These are phyloP conservation scores for Apiospora malaysiana DNA, from an alignment of 2,329 filamentous ascomycete genomes.

Conservation along the genomic window DNA sequence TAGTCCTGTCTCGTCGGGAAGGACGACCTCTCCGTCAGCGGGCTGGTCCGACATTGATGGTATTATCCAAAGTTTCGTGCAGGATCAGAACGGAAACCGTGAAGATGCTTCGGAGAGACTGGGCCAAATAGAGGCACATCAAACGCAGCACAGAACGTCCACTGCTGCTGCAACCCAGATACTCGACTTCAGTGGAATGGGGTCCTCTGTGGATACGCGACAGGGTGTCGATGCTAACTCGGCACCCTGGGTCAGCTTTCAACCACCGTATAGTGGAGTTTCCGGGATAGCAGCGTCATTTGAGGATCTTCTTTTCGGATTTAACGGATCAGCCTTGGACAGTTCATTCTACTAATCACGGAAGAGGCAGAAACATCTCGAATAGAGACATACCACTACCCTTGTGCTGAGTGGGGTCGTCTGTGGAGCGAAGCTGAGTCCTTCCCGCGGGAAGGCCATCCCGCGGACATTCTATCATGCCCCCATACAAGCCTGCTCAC, in stretches of 20 bases:
- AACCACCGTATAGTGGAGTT: not conserved
- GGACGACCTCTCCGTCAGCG: not conserved
- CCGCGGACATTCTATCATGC: not conserved
- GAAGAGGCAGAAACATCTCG: not conserved
- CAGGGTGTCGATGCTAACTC: not conserved
- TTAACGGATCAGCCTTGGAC: constrained; percentile 9
- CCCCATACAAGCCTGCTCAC: not conserved
- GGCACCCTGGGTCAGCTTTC: not conserved
- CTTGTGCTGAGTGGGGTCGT: not conserved
- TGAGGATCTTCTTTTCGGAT: constrained; percentile 22
- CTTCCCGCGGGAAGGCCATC: not conserved
- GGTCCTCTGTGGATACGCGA: not conserved
- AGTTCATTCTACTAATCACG: not conserved
- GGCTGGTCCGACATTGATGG: constrained; percentile 22
- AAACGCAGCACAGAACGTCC: not conserved
- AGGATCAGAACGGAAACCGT: not conserved
- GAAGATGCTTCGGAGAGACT: no score
- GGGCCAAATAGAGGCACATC: not conserved
- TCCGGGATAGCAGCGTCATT: not conserved
- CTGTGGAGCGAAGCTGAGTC: not conserved
- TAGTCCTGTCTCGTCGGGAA: not conserved
- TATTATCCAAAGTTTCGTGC: constrained; percentile 23
- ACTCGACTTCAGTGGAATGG: not conserved
- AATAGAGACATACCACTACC: not conserved
- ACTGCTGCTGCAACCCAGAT: not conserved